Percentiles rank a stretch among this genome's conserved stretches.
Evolutionary conservation across 2,329 filamentous ascomycete species (phyloP).

Genomic region (Aspergillus jensenii): DNA sequence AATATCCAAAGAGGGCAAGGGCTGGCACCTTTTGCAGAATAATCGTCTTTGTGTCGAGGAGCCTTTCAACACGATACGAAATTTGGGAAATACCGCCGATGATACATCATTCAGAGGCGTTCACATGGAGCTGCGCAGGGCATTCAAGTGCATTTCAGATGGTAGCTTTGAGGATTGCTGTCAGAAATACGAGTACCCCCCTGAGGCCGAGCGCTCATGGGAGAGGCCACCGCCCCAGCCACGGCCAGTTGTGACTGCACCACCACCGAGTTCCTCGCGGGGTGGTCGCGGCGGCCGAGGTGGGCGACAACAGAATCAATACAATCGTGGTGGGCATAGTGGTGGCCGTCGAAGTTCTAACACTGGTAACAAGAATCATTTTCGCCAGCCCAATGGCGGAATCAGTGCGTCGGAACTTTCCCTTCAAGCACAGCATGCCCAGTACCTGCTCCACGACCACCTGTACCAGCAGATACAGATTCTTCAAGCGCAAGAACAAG

Average conservation of each 20-base stretch:
- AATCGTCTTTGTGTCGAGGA: constrained; percentile 94
- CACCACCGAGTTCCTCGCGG: constrained; percentile 43
- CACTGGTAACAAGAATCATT: constrained; percentile 48
- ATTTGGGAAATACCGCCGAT: constrained; percentile 94
- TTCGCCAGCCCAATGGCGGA: constrained; percentile 37
- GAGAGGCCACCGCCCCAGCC: constrained; percentile 58
- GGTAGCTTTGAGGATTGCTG: constrained; percentile 81
- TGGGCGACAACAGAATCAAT: constrained; percentile 49
- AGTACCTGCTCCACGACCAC: constrained; percentile 49
- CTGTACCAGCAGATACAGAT: constrained; percentile 52
- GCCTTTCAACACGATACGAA: constrained; percentile 86
- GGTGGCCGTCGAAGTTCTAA: constrained; percentile 57
- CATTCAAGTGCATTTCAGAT: constrained; percentile 77
- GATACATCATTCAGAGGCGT: constrained; percentile 91
- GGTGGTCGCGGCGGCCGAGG: constrained; percentile 52
- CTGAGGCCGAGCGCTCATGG: constrained; percentile 67
- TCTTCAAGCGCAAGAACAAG: constrained; percentile 51
- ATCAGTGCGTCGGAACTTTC: constrained; percentile 40
- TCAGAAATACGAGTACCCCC: constrained; percentile 83
- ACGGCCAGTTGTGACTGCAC: constrained; percentile 51
- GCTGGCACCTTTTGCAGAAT: constrained; percentile 77
- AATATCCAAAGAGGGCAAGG: constrained; percentile 79
- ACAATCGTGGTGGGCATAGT: constrained; percentile 48
- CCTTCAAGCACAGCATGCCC: constrained; percentile 47
- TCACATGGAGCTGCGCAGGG: constrained; percentile 83